Conservation (phyloP, 78 protist genomes). For the Dictyostelium firmibasis region DNA sequence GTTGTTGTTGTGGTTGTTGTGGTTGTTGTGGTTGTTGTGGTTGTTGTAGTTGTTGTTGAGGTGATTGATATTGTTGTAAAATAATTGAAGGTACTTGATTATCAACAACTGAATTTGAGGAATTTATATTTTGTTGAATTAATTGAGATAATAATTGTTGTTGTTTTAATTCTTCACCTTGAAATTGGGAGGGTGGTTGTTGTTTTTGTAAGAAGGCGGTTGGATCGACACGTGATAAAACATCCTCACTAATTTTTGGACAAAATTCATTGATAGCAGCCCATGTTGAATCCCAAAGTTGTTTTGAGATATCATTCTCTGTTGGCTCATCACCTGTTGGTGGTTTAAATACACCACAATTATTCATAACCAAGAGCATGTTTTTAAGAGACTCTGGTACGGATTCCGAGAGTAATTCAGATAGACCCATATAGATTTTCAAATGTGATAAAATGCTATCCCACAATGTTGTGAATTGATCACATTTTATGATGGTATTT, state of each 20-base stretch:
- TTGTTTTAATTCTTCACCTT: not conserved
- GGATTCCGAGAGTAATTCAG: slow-evolving; percentile 81
- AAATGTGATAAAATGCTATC: slow-evolving; percentile 17
- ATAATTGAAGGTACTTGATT: not conserved
- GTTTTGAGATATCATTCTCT: not conserved
- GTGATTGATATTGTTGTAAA: not conserved
- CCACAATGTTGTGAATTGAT: slow-evolving; percentile 54
- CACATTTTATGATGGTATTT: not conserved
- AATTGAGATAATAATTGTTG: not conserved
- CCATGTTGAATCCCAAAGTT: slow-evolving; percentile 81
- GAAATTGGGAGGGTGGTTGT: not conserved
- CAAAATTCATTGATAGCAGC: slow-evolving; percentile 18
- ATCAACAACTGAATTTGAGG: not conserved
- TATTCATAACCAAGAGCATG: slow-evolving; percentile 87
- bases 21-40: not conserved
- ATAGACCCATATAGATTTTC: slow-evolving; percentile 47
- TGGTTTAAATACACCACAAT: slow-evolving; percentile 64
- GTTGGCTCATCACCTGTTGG: slow-evolving; percentile 9
- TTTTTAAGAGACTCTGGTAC: slow-evolving; percentile 88
- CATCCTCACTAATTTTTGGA: slow-evolving; percentile 69
- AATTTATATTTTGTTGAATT: not conserved
- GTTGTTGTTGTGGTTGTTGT: not conserved
- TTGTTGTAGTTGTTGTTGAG: not conserved
- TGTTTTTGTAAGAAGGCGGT: not conserved
- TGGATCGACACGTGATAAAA: slow-evolving; percentile 45